Percentiles rank a stretch among this genome's conserved stretches.
Evolutionary conservation across 441 rosid genomes (phyloP).

Genomic region (California macrophylla): DNA sequence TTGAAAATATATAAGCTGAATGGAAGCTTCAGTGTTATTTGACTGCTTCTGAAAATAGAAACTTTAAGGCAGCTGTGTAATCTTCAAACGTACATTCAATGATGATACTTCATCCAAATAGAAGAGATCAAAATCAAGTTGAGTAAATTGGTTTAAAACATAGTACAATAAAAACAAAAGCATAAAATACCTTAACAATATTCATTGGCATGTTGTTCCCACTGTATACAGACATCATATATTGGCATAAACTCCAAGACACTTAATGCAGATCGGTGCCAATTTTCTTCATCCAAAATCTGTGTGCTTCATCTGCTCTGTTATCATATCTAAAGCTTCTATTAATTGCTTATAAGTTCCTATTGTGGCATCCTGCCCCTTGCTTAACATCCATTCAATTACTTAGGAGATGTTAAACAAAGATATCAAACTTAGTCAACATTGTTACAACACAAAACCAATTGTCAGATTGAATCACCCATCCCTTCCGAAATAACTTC

Average conservation of each 20-base stretch:
- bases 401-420: constrained; percentile 37
- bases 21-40: neutral
- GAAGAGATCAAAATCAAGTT: neutral
- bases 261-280: constrained; percentile 74
- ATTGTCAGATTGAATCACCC: neutral
- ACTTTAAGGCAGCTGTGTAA: neutral
- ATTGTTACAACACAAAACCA: neutral
- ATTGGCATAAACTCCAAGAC: constrained; percentile 74
- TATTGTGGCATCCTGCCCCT: constrained; percentile 85
- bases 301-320: constrained; percentile 79
- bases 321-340: constrained; percentile 74
- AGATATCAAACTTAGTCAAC: neutral
- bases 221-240: constrained; percentile 67
- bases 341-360: constrained; percentile 68
- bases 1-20: neutral
- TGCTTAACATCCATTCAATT: constrained; percentile 95
- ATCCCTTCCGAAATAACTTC: neutral
- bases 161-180: neutral
- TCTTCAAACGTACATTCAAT: neutral
- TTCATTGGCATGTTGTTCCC: constrained; percentile 70
- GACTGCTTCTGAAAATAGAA: neutral
- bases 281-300: constrained; percentile 66
- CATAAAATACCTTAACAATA: constrained; percentile 50
- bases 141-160: neutral
- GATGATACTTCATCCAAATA: neutral